Base-by-base conservation (phyloP, 352 stramenopile genomes). In the Phytophthora multivora region DNA sequence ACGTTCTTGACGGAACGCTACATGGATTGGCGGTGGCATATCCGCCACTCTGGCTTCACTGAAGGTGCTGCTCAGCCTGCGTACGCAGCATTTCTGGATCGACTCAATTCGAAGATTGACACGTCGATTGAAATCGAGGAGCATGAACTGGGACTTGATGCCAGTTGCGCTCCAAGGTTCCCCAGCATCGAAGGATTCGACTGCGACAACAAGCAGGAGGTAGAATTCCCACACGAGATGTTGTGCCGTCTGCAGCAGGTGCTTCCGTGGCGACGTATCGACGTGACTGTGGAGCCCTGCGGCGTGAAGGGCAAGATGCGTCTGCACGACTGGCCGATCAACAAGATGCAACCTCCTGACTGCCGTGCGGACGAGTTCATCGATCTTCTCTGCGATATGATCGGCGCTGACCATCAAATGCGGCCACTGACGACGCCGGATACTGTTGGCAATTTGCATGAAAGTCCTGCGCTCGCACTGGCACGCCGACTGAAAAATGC, bases 251-350 rank as follows among this genome's bases (percentile, higher is more conserved):
- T 88, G 45, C 80, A 90, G 48, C 55, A 72, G 0, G 64, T 77
- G 6, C 57, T 91, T 45, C 62, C 67, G 1, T 91, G 82, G 82
- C 69, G 82, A 42, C 79, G 85, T 5, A 79, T 91, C 58, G 79
- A 91, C 35, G 63, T 91, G 15, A 77, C 79, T 15, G 80, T 94
- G 40, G 70, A 90, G 45, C 79, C 77, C 6, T 70, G 66, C 18
- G 79, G 80, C 5, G 62, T 91, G 41, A 89, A 88, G 54, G 83
- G 80, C 13, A 88, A 90, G 39, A 58, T 89, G 54, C 77, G 79
- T 9, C 72, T 93, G n/a, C 85, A 93, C 48, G 83, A 90, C 71
- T 93, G 85, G 85, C 59, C 79, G 10, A 85, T 91, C 52, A 86
- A 77, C 73, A 91, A 91, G 62, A 89, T 88, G 77, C 79, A 91